phyloP scores from a whole-genome alignment of 805 yeast genomes.

The Wickerhamiella alocasiicola region DNA sequence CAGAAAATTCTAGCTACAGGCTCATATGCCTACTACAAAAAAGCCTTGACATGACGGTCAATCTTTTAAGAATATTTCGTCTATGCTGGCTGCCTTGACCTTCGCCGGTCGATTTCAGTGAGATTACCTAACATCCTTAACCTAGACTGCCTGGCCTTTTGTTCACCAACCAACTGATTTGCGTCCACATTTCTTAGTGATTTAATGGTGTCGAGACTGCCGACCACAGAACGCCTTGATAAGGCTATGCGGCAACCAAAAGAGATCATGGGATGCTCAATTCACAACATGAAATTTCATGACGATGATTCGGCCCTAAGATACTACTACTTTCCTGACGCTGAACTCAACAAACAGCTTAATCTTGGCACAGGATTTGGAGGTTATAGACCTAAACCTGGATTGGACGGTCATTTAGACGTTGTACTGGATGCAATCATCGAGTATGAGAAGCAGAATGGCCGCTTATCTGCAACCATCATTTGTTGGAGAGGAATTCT shows the following conservation, averaged over 20 bases:
- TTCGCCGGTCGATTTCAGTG: no score
- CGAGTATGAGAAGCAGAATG: constrained; percentile 39
- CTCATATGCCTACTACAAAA: no score
- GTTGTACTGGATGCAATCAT: constrained; percentile 46
- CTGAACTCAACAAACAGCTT: constrained; percentile 41
- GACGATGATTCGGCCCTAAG: constrained; percentile 41
- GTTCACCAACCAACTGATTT: no score
- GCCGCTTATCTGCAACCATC: constrained; percentile 45
- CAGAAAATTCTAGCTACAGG: no score
- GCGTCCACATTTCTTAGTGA: no score
- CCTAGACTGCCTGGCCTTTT: no score
- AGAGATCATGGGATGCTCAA: constrained; percentile 58
- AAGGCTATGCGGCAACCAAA: constrained; percentile 76
- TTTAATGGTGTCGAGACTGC: constrained; percentile 14
- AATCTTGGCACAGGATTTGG: constrained; percentile 57
- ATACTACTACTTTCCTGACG: constrained; percentile 76
- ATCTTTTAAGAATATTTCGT: no score
- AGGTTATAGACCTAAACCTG: constrained; percentile 38
- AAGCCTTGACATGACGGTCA: no score
- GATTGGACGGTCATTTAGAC: constrained; percentile 36
- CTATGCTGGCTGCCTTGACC: no score
- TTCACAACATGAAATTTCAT: constrained; percentile 36
- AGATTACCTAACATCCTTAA: no score
- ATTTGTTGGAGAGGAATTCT: constrained; percentile 78
- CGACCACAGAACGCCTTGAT: constrained; percentile 21